These are phyloP conservation scores for Kodamaea derodonti DNA, from an alignment of 1,139 yeast species.

Conservation along the genomic window DNA sequence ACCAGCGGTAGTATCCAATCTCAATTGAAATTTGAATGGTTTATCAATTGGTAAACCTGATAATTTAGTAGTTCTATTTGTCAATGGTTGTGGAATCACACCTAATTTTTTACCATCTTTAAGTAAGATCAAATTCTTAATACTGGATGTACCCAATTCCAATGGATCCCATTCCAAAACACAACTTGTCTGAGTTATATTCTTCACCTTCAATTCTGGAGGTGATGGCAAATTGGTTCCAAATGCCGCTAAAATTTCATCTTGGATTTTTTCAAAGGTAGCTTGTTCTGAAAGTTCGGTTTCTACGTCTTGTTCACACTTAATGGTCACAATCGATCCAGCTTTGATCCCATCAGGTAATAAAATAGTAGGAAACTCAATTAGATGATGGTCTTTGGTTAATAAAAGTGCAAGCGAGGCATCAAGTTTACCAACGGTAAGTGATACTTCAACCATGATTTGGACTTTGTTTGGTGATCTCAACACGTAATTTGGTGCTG, in stretches of 20 bases:
- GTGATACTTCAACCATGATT: slow-evolving; percentile 78
- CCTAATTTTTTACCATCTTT: slow-evolving; percentile 81
- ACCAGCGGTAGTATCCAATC: slow-evolving; percentile 88
- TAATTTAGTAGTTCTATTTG: slow-evolving; percentile 78
- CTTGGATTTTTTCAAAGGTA: slow-evolving; percentile 64
- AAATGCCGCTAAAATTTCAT: slow-evolving; percentile 65
- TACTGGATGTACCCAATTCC: slow-evolving; percentile 76
- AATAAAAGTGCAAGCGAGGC: slow-evolving; percentile 89
- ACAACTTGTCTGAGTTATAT: slow-evolving; percentile 91
- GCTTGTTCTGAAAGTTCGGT: slow-evolving; percentile 60
- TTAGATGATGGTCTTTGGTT: slow-evolving; percentile 89
- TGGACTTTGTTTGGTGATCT: neutral
- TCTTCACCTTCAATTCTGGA: slow-evolving; percentile 69
- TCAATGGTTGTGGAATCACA: slow-evolving; percentile 78
- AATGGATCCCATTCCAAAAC: slow-evolving; percentile 92
- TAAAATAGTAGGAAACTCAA: slow-evolving; percentile 91
- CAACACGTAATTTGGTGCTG: neutral
- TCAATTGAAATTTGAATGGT: slow-evolving; percentile 72
- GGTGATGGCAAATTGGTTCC: slow-evolving; percentile 70
- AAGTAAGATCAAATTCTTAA: slow-evolving; percentile 73
- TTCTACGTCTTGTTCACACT: slow-evolving; percentile 75
- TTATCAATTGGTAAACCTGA: slow-evolving; percentile 91
- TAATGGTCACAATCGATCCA: slow-evolving; percentile 88
- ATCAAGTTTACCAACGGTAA: slow-evolving; percentile 93
- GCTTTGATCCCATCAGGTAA: slow-evolving; percentile 89